phyloP scores from a whole-genome alignment of 192 early-diverging fungal species.

The Coemansia sp. region DNA sequence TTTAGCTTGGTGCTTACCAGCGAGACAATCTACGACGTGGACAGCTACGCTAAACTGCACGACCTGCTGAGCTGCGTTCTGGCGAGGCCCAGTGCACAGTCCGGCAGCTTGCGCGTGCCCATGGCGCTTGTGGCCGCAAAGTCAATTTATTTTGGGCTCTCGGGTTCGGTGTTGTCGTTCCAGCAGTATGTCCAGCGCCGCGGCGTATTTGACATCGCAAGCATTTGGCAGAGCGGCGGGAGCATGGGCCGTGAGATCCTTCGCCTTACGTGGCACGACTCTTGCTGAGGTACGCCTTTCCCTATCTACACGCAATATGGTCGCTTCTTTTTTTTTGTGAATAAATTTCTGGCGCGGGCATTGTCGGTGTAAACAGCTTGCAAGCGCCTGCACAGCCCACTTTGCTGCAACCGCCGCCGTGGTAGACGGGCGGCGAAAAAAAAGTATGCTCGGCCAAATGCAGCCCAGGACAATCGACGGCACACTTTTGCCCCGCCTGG shows the following conservation, averaged over 20 bases:
- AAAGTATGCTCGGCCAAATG: neutral
- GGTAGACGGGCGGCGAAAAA: neutral
- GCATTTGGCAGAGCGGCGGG: slow-evolving; percentile 63
- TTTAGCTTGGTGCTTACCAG: slow-evolving; percentile 77
- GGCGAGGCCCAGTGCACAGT: slow-evolving; percentile 55
- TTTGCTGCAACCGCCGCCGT: neutral
- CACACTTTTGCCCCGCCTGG: neutral
- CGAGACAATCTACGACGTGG: slow-evolving; percentile 76
- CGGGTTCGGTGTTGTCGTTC: slow-evolving; percentile 83
- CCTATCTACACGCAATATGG: no score
- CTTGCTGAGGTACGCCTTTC: neutral
- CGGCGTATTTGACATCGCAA: slow-evolving; percentile 60
- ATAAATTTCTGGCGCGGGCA: neutral
- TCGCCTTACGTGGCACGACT: slow-evolving; percentile 56
- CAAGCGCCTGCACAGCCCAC: no score
- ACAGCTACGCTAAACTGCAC: slow-evolving; percentile 65
- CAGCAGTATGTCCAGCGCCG: slow-evolving; percentile 59
- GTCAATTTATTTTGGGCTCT: slow-evolving; percentile 93
- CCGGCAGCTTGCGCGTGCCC: slow-evolving; percentile 8
- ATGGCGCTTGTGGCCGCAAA: slow-evolving; percentile 83
- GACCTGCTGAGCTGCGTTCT: slow-evolving; percentile 56
- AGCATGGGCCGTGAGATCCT: slow-evolving; percentile 77
- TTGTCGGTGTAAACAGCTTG: neutral
- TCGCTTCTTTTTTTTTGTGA: slow-evolving; percentile 3
- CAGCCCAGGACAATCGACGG: neutral